phyloP scores from a whole-genome alignment of 2,329 filamentous ascomycete species.

The Aspergillus flavus region DNA sequence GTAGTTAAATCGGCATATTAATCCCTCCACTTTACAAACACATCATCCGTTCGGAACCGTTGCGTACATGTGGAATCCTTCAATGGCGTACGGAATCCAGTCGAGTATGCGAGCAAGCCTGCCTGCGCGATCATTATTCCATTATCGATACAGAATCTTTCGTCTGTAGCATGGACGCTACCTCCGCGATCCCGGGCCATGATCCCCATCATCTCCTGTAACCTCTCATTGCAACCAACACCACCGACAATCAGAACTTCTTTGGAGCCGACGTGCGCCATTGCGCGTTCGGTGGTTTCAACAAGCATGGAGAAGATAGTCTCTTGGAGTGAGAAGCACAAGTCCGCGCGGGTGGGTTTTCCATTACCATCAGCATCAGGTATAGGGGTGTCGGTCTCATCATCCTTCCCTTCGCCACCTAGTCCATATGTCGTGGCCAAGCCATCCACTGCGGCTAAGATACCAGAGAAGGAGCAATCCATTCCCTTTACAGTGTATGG shows the following conservation, averaged over 20 bases:
- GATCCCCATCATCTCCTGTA: constrained; percentile 97
- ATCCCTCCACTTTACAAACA: constrained; percentile 77
- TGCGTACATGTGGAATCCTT: constrained; percentile 85
- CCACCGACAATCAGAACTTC: constrained; percentile 96
- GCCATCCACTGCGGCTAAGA: constrained; percentile 79
- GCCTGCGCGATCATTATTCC: constrained; percentile 99
- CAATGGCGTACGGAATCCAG: constrained; percentile 74
- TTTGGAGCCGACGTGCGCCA: constrained; percentile 90
- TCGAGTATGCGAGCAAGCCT: constrained; percentile 80
- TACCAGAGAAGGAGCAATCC: constrained; percentile 96
- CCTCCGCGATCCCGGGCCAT: constrained; percentile 91
- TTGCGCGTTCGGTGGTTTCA: constrained; percentile 96
- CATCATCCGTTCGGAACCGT: constrained; percentile 79
- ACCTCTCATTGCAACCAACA: constrained; percentile 88
- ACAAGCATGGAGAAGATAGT: constrained; percentile 97
- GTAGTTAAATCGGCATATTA: constrained; percentile 25
- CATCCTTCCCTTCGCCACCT: constrained; percentile 45
- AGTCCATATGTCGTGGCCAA: constrained; percentile 62
- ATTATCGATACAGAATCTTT: constrained; percentile 98
- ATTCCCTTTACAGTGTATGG: constrained; percentile 98
- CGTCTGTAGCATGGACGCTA: constrained; percentile 91
- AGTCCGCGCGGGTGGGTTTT: constrained; percentile 71
- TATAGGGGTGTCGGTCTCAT: constrained; percentile 48
- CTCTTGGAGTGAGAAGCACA: constrained; percentile 95
- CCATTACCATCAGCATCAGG: constrained; percentile 30